phyloP scores from a whole-genome alignment of 2,329 filamentous ascomycete genomes.

The Sporothrix phasma region DNA sequence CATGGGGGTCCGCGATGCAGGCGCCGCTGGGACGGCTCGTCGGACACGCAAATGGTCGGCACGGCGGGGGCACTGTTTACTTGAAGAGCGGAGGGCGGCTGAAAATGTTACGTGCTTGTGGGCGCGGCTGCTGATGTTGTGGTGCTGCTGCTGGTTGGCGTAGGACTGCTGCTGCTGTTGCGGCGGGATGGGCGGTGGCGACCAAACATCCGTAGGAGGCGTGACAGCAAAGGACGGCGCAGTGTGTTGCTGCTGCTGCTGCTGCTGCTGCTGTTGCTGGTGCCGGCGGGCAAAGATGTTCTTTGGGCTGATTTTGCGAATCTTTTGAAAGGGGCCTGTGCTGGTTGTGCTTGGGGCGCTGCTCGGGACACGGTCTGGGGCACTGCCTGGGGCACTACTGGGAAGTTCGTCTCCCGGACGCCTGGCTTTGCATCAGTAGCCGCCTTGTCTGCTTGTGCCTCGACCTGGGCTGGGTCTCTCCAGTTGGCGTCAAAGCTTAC shows the following conservation, averaged over 20 bases:
- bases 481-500: slow-evolving; percentile 90
- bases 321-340: not conserved
- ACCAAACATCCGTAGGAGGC: slow-evolving; percentile 39
- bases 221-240: slow-evolving; percentile 44
- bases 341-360: no score
- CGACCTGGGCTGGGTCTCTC: slow-evolving; percentile 46
- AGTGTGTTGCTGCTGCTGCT: not conserved
- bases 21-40: slow-evolving; percentile 23
- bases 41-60: slow-evolving; percentile 17
- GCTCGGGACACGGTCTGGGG: not conserved
- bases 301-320: slow-evolving; percentile 10
- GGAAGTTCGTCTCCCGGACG: slow-evolving; percentile 26
- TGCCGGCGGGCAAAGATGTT: slow-evolving; percentile 24
- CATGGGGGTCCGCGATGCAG: not conserved
- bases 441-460: slow-evolving; percentile 35
- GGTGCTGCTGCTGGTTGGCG: slow-evolving; percentile 6
- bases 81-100: slow-evolving; percentile 32
- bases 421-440: slow-evolving; percentile 60
- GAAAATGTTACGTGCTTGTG: slow-evolving; percentile 25
- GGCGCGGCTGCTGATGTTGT: slow-evolving; percentile 23
- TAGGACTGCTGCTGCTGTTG: slow-evolving; percentile 17
- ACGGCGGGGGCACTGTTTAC: slow-evolving; percentile 27
- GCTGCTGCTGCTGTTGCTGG: not conserved
- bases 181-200: slow-evolving; percentile 26
- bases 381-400: not conserved